A percentile compares a stretch with the other conserved stretches of the same genome.
These are phyloP conservation scores for Pluteus cervinus DNA, from an alignment of 768 basidiomycete species.

Conservation along the genomic window DNA sequence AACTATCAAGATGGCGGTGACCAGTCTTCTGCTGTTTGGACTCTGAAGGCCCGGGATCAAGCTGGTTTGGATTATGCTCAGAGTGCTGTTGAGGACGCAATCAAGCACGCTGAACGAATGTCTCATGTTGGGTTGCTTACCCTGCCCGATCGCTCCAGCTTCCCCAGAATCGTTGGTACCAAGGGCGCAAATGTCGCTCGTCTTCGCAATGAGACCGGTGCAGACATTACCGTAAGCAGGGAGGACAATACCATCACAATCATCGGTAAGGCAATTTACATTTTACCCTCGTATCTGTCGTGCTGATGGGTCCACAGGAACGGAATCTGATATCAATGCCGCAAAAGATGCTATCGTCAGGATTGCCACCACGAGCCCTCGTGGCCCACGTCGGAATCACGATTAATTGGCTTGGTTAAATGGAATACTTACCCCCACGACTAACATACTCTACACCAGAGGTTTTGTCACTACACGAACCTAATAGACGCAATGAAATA, in stretches of 20 bases:
- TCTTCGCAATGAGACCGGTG: constrained; percentile 81
- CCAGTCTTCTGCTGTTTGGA: constrained; percentile 82
- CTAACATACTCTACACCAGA: too few relatives aligned
- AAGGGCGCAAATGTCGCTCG: constrained; percentile 90
- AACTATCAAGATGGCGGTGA: constrained; percentile 83
- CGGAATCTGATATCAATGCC: constrained; percentile 58
- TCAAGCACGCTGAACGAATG: constrained; percentile 66
- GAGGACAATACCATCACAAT: constrained; percentile 86
- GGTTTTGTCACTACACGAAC: too few relatives aligned
- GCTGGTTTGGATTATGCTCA: constrained; percentile 73
- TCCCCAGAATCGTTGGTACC: constrained; percentile 90
- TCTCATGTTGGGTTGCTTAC: constrained; percentile 83
- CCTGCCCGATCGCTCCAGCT: constrained; percentile 72
- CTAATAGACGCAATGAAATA: too few relatives aligned
- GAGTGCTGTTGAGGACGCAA: constrained; percentile 57
- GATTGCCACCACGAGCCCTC: constrained; percentile 36
- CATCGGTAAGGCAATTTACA: constrained; percentile 50
- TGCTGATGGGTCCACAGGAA: constrained; percentile 36
- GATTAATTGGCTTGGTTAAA: constrained; percentile 18
- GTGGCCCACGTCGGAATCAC: constrained; percentile 33
- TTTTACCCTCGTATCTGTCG: constrained; percentile 1
- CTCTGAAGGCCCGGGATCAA: constrained; percentile 75
- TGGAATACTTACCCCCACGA: too few relatives aligned
- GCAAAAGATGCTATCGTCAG: constrained; percentile 75
- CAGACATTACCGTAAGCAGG: constrained; percentile 87